Percentiles rank a stretch among this genome's conserved stretches.
These are phyloP conservation scores for Clonostachys byssicola DNA, from an alignment of 2,329 filamentous ascomycete species.

Conservation along the genomic window DNA sequence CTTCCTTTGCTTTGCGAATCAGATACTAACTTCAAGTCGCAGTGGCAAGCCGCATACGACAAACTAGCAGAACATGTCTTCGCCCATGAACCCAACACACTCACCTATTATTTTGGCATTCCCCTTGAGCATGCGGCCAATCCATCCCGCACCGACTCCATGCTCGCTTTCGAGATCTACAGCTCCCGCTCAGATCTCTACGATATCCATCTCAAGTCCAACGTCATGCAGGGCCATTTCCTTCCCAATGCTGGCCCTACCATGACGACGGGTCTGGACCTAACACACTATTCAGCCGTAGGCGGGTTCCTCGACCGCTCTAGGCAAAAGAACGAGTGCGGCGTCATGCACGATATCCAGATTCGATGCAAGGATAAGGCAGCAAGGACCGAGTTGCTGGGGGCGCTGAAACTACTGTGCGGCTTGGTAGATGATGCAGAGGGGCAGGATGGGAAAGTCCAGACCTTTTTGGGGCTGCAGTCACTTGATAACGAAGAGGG, in stretches of 20 bases:
- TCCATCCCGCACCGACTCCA: constrained; percentile 12
- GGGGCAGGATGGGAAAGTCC: constrained; percentile 7
- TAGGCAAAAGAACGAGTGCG: constrained; percentile 10
- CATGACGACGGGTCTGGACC: constrained; percentile 14
- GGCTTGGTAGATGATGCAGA: constrained; percentile 7
- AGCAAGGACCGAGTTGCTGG: constrained; percentile 7
- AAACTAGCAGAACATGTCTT: constrained; percentile 27
- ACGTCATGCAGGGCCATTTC: constrained; percentile 10
- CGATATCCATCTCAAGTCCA: constrained; percentile 12
- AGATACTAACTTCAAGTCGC: not conserved
- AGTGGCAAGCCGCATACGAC: constrained; percentile 35
- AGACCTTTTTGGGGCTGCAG: constrained; percentile 12
- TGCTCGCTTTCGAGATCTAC: constrained; percentile 15
- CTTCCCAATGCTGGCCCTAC: constrained; percentile 9
- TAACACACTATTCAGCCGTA: constrained; percentile 11
- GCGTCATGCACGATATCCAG: constrained; percentile 13
- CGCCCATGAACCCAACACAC: constrained; percentile 23
- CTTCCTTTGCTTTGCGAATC: not conserved
- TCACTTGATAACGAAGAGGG: constrained; percentile 12
- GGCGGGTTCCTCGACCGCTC: constrained; percentile 13
- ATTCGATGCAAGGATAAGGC: constrained; percentile 7
- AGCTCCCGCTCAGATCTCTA: constrained; percentile 10
- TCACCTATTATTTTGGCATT: constrained; percentile 36
- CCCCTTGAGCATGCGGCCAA: constrained; percentile 16
- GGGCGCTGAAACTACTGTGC: constrained; percentile 8